Evolutionary conservation across 768 basidiomycete genomes (phyloP), one percentile per base, ranked within the genome.

Genomic region (Dioszegia aurantiaca): DNA sequence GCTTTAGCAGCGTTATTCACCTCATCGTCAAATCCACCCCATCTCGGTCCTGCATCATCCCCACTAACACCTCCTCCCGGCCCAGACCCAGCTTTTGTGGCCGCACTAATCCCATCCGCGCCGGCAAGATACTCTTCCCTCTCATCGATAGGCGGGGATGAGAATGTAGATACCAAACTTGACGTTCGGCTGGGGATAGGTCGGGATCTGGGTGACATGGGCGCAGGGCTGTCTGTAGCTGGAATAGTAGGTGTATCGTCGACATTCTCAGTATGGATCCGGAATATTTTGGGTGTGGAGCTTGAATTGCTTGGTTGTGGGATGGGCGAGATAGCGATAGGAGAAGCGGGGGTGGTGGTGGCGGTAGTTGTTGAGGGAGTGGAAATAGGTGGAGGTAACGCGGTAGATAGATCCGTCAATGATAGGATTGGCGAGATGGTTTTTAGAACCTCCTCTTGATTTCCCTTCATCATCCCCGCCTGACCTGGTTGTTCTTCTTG

Each of bases 1-100:
- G 64, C 61, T 23, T 40, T 56, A 31, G 55, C 45, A 36, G 58
- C 54, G 21, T 72, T 65, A 36, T 45, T 21, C 12, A 56, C 44
- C n/a, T 54, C 44, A 37, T 44, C 33, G 10, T 66, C 65, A 14
- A 60, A 53, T 9, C 46, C 46, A 19, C 56, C 64, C 48, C 68
- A 70, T 41, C 69, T 59, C 17, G 71, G 71, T 41, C 71, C 71
- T 4, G 67, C 67, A 37, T 73, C 71, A 55, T 73, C 71, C 24
- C 68, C 68, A 46, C 47, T 58, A 11, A 21, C n/a, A n/a, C n/a
- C n/a, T n/a, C n/a, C n/a, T n/a, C n/a, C n/a, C n/a, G n/a, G n/a
- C n/a, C n/a, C n/a, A n/a, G n/a, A n/a, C n/a, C n/a, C n/a, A n/a
- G n/a, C n/a, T n/a, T n/a, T n/a, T n/a, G n/a, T n/a, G n/a, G n/a